Evolutionary conservation across 495 filamentous ascomycete genomes (phyloP).

Genomic region (Xanthoparmelia taractica): DNA sequence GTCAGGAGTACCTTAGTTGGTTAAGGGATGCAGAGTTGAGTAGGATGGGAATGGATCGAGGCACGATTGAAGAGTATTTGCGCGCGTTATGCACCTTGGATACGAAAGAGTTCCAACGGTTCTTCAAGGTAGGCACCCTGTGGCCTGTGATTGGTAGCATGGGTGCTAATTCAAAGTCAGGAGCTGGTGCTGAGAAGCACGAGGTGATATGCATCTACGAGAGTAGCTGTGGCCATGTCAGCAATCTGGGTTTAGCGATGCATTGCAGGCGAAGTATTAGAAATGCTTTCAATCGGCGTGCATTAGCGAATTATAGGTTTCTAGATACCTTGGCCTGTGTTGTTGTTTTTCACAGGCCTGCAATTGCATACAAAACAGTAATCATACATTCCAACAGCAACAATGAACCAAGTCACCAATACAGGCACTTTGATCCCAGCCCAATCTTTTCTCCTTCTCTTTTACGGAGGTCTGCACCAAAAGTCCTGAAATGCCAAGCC

Average conservation of each 20-base stretch:
- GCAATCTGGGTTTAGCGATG: slow-evolving; percentile 20
- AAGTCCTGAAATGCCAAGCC: too few species aligned
- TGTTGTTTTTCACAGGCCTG: too few species aligned
- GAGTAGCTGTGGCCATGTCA: slow-evolving; percentile 1
- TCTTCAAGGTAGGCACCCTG: slow-evolving; percentile 37
- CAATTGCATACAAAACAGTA: not conserved
- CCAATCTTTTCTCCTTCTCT: too few species aligned
- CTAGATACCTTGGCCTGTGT: slow-evolving; percentile 14
- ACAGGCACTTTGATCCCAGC: too few species aligned
- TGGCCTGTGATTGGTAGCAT: too few species aligned
- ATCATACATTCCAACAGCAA: too few species aligned
- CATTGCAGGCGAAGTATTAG: slow-evolving; percentile 15
- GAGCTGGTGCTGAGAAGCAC: slow-evolving; percentile 24
- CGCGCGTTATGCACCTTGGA: slow-evolving; percentile 44
- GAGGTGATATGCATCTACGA: slow-evolving; percentile 13
- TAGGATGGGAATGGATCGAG: slow-evolving; percentile 46
- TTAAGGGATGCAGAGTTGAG: slow-evolving; percentile 46
- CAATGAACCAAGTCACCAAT: too few species aligned
- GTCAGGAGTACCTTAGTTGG: slow-evolving; percentile 50
- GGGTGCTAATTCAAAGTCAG: slow-evolving; percentile 10
- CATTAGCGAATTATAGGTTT: too few species aligned
- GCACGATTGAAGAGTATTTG: slow-evolving; percentile 51
- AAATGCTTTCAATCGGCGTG: not conserved
- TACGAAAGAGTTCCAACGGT: slow-evolving; percentile 47
- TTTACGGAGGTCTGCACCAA: too few species aligned